Evolutionary conservation across 2,329 filamentous ascomycete genomes (phyloP).

Genomic region (Aspergillus viridinutans): DNA sequence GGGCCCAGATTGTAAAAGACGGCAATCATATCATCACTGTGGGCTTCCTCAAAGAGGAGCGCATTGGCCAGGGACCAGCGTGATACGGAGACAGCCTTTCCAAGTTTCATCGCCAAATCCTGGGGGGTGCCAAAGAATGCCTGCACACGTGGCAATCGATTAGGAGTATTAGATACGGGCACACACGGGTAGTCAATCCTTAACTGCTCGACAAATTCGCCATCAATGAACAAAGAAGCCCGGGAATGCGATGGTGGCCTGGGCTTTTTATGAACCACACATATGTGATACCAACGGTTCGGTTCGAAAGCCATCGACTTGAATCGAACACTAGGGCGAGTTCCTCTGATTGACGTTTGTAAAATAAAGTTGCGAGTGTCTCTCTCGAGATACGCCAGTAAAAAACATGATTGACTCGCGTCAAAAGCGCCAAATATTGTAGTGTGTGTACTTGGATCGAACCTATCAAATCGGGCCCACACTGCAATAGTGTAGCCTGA

Average conservation of each 20-base stretch:
- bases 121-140: conserved; percentile 91
- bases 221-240: conserved; percentile 85
- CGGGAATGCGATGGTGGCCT: conserved; percentile 72
- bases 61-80: conserved; percentile 88
- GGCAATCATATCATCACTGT: conserved; percentile 87
- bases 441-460: conserved; percentile 80
- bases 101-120: conserved; percentile 73
- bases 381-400: conserved; percentile 89
- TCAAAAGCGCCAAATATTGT: conserved; percentile 96
- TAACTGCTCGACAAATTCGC: conserved; percentile 88
- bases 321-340: conserved; percentile 87
- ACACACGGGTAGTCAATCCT: conserved; percentile 81
- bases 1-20: conserved; percentile 88
- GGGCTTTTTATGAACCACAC: conserved; percentile 75
- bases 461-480: conserved; percentile 85
- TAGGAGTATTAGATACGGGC: conserved; percentile 59
- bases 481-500: conserved; percentile 82
- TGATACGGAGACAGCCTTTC: conserved; percentile 68
- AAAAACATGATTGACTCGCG: conserved; percentile 83
- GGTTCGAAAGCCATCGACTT: conserved; percentile 74
- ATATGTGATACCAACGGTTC: conserved; percentile 87
- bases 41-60: conserved; percentile 78
- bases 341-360: conserved; percentile 86
- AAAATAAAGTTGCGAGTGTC: conserved; percentile 92
- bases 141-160: conserved; percentile 62